Evolutionary conservation across 2,329 filamentous ascomycete species (phyloP).

Genomic region (Cladosporium velox): DNA sequence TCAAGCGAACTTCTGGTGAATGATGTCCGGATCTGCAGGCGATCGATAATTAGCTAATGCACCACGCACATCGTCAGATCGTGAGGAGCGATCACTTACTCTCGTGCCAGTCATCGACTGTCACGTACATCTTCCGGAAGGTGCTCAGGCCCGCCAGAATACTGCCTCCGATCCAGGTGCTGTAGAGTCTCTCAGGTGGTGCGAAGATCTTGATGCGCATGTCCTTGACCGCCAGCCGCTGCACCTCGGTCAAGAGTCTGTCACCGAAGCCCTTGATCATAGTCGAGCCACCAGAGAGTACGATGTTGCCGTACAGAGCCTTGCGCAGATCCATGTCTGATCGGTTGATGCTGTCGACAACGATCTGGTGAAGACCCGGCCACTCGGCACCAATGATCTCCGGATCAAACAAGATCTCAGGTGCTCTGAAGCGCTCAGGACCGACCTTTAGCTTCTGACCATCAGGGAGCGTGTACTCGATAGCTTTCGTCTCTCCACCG

Average conservation of each 20-base stretch:
- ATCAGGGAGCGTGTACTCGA: slow-evolving; percentile 88
- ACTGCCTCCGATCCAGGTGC: slow-evolving; percentile 97
- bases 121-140: slow-evolving; percentile 99
- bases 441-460: slow-evolving; percentile 94
- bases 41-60: slow-evolving; percentile 20
- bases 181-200: slow-evolving; percentile 96
- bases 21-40: slow-evolving; percentile 77
- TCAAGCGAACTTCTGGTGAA: slow-evolving; percentile 93
- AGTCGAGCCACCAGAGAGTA: slow-evolving; percentile 92
- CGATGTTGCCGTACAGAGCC: slow-evolving; percentile 91
- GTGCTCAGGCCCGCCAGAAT: slow-evolving; percentile 96
- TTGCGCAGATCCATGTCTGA: slow-evolving; percentile 96
- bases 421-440: slow-evolving; percentile 89
- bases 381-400: slow-evolving; percentile 97
- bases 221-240: slow-evolving; percentile 92
- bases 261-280: slow-evolving; percentile 97
- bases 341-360: slow-evolving; percentile 91
- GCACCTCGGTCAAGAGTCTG: slow-evolving; percentile 85
- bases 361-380: slow-evolving; percentile 94
- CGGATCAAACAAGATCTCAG: slow-evolving; percentile 96
- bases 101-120: slow-evolving; percentile 99
- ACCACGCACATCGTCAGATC: slow-evolving; percentile 7
- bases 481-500: slow-evolving; percentile 66
- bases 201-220: slow-evolving; percentile 99
- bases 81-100: slow-evolving; percentile 44